Percentiles rank a stretch among this genome's conserved stretches.
Evolutionary conservation across 495 filamentous ascomycete species (phyloP).

Genomic region (Xylona heveae): DNA sequence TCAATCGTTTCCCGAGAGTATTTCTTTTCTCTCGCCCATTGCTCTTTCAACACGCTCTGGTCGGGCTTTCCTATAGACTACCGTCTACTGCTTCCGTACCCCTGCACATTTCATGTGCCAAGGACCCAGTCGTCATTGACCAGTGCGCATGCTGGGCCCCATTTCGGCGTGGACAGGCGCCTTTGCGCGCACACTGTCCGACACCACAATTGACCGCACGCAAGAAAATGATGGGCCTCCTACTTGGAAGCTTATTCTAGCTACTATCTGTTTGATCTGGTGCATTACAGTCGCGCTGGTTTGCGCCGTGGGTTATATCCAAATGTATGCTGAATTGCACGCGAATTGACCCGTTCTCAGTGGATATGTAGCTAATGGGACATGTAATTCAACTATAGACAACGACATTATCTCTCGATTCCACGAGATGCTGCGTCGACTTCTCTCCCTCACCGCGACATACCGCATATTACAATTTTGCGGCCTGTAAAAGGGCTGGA

Average conservation of each 20-base stretch:
- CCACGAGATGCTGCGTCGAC: constrained; percentile 22
- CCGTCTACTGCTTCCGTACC: too few relatives aligned
- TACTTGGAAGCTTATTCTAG: constrained; percentile 20
- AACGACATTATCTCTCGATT: constrained; percentile 24
- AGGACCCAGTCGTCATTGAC: too few relatives aligned
- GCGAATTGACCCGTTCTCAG: neutral
- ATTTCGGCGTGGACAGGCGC: too few relatives aligned
- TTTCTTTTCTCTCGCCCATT: too few relatives aligned
- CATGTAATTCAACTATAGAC: constrained; percentile 13
- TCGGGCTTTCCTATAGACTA: too few relatives aligned
- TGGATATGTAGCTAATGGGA: neutral
- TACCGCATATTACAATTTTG: constrained; percentile 80
- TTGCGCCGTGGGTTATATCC: constrained; percentile 25
- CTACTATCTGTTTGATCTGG: constrained; percentile 26
- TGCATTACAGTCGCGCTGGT: constrained; percentile 24
- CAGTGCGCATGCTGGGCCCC: too few relatives aligned
- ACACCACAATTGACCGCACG: too few relatives aligned
- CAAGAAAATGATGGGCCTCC: too few relatives aligned
- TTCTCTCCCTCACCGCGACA: constrained; percentile 16
- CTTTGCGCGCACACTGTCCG: too few relatives aligned
- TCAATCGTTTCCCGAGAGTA: too few relatives aligned
- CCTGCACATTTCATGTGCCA: too few relatives aligned
- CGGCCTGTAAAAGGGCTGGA: constrained; percentile 89
- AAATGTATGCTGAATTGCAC: constrained; percentile 20
- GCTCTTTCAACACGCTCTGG: too few relatives aligned